A percentile compares a stretch with the other conserved stretches of the same genome.
Conservation (phyloP, 2,329 filamentous ascomycete species). For the Periconia digitata region DNA sequence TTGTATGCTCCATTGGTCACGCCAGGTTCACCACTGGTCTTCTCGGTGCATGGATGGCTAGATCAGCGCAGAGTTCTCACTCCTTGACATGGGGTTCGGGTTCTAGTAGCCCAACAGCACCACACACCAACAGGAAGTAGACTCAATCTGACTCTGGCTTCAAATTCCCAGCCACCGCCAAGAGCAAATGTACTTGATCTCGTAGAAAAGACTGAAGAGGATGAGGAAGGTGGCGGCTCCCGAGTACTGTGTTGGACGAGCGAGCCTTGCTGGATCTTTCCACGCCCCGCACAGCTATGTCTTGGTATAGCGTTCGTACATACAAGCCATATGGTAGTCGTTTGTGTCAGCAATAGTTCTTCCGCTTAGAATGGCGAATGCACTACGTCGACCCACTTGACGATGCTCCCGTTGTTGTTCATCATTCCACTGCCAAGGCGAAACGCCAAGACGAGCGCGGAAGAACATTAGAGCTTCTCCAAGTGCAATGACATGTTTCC, state of each 20-base stretch:
- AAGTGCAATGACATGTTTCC: neutral
- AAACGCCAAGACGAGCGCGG: neutral
- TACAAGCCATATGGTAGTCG: no score
- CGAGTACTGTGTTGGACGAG: slow-evolving; percentile 35
- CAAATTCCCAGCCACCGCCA: neutral
- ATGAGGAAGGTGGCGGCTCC: neutral
- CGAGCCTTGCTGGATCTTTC: slow-evolving; percentile 21
- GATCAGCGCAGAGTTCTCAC: neutral
- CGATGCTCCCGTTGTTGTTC: no score
- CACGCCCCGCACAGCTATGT: slow-evolving; percentile 7
- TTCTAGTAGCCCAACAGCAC: neutral
- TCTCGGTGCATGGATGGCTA: neutral
- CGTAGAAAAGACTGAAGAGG: neutral
- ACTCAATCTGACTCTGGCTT: neutral
- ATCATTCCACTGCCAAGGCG: neutral
- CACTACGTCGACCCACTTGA: no score
- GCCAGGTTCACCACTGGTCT: neutral
- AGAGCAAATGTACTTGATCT: neutral
- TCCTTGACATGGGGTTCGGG: neutral
- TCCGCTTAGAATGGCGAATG: no score
- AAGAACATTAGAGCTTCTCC: neutral
- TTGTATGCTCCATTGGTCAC: neutral
- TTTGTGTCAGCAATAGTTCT: no score
- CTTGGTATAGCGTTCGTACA: neutral
- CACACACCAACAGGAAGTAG: neutral